Evolutionary conservation across 2,329 filamentous ascomycete genomes (phyloP), one percentile per base, ranked within the genome.

Genomic region (Claviceps fusiformis): DNA sequence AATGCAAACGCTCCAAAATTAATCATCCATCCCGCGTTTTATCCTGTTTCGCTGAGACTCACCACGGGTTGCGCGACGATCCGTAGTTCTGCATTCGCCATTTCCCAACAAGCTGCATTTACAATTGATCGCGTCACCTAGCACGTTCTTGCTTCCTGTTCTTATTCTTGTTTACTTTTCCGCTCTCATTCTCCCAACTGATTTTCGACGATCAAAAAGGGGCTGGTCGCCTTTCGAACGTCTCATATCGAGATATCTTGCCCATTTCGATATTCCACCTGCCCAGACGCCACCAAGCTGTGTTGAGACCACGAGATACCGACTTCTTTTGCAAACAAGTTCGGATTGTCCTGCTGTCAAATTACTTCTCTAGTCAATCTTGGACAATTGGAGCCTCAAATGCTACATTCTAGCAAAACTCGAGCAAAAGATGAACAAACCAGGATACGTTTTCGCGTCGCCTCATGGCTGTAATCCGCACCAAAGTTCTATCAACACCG

Each of bases 341-440:
- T 41, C 17, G 17, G 8, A 15, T 24, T 3, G 24, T 24, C 2
- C 3, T 29, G 6, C 11, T 17, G 17, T 5, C 6, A 31, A 39
- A 31, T 29, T 11, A 37, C 9, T n/a, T 37, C 27, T 27, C 9
- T 35, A 3, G n/a, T 37, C 33, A 15, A 44, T n/a, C 13, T 19
- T 2, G 27, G 44, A 27, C 44, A 27, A 27, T 17, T 24, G 35
- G 19, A 41, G 19, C 7, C 27, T 44, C 27, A 49, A 50, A 51
- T 54, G 49, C 41, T 44, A 51, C 13, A 44, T 43, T 27, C 13
- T 43, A n/a, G 54, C 46, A 39, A 50, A 33, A 33, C 29, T 45
- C n/a, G 33, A 54, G 41, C 35, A 24, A 29, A 63, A 51, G 19
- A 70, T 70, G 68, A 68, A 58, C 53, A 61, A 65, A 48, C 61